Evolutionary conservation across 2,329 filamentous ascomycete genomes (phyloP).

Genomic region (Aspergillus ochraceus): DNA sequence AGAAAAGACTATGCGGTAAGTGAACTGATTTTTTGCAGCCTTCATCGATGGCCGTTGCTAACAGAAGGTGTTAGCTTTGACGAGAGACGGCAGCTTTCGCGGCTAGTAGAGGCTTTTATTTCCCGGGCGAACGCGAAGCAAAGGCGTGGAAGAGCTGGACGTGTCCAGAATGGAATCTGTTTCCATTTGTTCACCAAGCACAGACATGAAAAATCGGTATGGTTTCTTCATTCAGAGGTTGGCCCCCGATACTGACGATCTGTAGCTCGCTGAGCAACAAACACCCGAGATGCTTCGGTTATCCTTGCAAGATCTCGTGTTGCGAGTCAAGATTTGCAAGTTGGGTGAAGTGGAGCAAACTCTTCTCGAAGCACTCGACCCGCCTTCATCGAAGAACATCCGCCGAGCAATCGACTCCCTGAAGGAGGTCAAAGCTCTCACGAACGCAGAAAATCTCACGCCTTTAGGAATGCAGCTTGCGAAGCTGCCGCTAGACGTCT

Average conservation of each 20-base stretch:
- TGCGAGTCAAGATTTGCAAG: constrained; percentile 96
- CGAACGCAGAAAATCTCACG: constrained; percentile 77
- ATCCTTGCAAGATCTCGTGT: constrained; percentile 90
- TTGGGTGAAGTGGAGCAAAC: constrained; percentile 91
- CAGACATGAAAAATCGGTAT: constrained; percentile 70
- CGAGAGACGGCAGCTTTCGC: constrained; percentile 85
- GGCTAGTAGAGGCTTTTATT: constrained; percentile 91
- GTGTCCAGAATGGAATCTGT: constrained; percentile 91
- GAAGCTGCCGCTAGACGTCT: constrained; percentile 86
- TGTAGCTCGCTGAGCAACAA: constrained; percentile 81
- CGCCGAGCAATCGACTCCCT: constrained; percentile 88
- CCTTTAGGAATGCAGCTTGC: constrained; percentile 83
- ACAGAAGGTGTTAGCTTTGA: constrained; percentile 65
- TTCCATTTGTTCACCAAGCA: constrained; percentile 94
- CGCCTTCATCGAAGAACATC: constrained; percentile 89
- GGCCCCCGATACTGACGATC: constrained; percentile 13
- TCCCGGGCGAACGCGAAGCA: constrained; percentile 95
- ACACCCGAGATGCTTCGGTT: constrained; percentile 94
- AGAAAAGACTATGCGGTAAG: constrained; percentile 81
- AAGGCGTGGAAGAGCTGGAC: constrained; percentile 85
- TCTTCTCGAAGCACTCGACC: constrained; percentile 81
- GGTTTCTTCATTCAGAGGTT: constrained; percentile 2
- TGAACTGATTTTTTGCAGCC: not conserved
- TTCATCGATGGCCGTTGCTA: constrained; percentile 4
- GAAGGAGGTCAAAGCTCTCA: constrained; percentile 88